Base-by-base conservation (phyloP, 1,284 basidiomycete species). In the Rhodotorula sp. region DNA sequence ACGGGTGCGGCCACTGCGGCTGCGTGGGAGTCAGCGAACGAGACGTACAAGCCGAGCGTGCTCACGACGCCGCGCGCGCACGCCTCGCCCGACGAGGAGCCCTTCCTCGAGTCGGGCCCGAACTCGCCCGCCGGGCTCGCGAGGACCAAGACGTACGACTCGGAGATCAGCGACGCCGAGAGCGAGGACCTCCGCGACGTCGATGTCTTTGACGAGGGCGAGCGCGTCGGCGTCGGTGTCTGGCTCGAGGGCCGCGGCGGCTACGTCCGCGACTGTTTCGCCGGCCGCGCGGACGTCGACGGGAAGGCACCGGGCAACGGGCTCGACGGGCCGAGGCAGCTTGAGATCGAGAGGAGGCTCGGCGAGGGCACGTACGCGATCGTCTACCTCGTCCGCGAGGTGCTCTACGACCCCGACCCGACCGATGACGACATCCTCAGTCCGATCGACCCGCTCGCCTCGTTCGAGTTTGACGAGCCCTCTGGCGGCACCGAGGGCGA, bases 311-410 rank as follows among this genome's bases (percentile, higher is more conserved):
- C 66, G 25, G 76, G 71, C 36, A 75, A 75, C n/a, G 73, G 73
- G 17, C 39, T 72, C 8, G 75, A 72, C 10, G 72, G 74, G 29
- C 72, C 72, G 58, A 41, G 66, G 34, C 87, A 89, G 77, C 91
- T 94, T 77, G 88, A 94, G 84, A 91, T 97, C 77, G 87, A 94
- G 74, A 85, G 91, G 67, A 87, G 88, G 76, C 86, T 96, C 61
- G 94, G 94, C 56, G 89, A 91, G 0, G 94, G 94, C 75, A 91
- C 90, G 72, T 96, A 96, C 81, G 93, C 94, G 29, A 90, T 94
- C 73, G 94, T 97, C 64, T 97, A 97, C 81, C 89, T 94, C 75
- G 93, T 96, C 36, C 88, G 89, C 66, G 93, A 97, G 82, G 87
- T 94, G 57, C 83, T 90, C 73, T 88, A 84, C 80, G 90, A 85